Percentiles rank a stretch among this genome's conserved stretches.
phyloP scores from a whole-genome alignment of 306 rosid genomes.

The Sesbania bispinosa region DNA sequence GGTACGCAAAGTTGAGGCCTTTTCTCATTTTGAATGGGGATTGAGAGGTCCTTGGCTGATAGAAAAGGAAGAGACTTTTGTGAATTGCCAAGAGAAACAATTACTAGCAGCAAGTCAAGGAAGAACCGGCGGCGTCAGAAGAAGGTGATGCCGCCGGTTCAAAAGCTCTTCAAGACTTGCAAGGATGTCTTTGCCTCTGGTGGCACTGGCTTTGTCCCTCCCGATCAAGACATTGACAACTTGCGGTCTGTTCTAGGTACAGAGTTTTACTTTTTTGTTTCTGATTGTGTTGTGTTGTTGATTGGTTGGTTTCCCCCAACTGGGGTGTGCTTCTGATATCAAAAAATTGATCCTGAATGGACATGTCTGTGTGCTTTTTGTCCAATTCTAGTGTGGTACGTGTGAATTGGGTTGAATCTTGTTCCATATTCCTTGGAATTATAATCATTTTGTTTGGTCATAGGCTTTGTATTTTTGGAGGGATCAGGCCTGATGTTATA shows the following conservation, averaged over 20 bases:
- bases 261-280: neutral
- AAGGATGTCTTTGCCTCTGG: slow-evolving; percentile 58
- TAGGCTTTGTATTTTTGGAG: too few relatives aligned
- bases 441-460: too few relatives aligned
- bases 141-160: slow-evolving; percentile 70
- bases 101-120: slow-evolving; percentile 50
- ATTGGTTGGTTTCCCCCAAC: too few relatives aligned
- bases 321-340: too few relatives aligned
- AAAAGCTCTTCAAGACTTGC: slow-evolving; percentile 69
- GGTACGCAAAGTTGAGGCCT: neutral
- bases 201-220: slow-evolving; percentile 56
- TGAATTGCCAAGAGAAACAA: slow-evolving; percentile 61
- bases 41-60: slow-evolving; percentile 60
- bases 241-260: slow-evolving; percentile 74
- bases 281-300: neutral
- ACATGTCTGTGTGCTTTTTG: neutral
- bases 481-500: neutral
- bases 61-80: slow-evolving; percentile 54
- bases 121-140: slow-evolving; percentile 67
- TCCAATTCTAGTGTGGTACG: neutral
- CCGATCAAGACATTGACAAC: slow-evolving; percentile 54
- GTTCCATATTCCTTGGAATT: slow-evolving; percentile 6
- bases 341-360: slow-evolving; percentile 2
- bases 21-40: slow-evolving; percentile 67
- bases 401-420: neutral